Evolutionary conservation across 2,329 filamentous ascomycete genomes (phyloP), one percentile per base, ranked within the genome.

Genomic region (Cryphonectria parasitica): DNA sequence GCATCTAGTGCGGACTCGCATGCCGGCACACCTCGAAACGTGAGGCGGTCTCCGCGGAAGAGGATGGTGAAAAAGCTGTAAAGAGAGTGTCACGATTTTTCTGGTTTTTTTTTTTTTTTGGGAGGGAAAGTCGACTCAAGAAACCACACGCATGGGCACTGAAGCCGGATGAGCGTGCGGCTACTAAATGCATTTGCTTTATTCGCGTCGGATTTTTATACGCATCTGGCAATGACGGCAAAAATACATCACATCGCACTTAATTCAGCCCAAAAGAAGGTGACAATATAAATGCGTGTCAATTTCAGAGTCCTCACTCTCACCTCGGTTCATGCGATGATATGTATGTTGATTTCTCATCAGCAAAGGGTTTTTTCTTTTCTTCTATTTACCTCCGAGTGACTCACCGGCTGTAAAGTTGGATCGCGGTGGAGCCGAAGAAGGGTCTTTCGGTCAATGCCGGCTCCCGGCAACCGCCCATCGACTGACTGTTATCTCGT

Each of bases 1-100:
- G 63, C 68, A 6, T 71, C 66, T 3, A 72, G 71, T 66, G 71
- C 69, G 22, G 71, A 72, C n/a, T 70, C 71, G 4, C 52, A 72
- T 25, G 69, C 71, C 41, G 66, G 25, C 45, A 72, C 71, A 45
- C 69, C 71, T 28, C 69, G 71, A 19, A 72, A 63, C 63, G 39
- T 72, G 45, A 71, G 71, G 41, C 71, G 71, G 36, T 72, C 69
- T 22, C 71, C 71, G n/a, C 56, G 69, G 58, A 72, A 72, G 45
- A 71, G 63, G 63, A 58, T 66, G 13, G 60, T 41, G 28, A 68
- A 66, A 43, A 25, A 43, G 17, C 45, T 7, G 22, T 49, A 11
- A 49, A 49, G 41, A 13, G 5, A 17, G 41, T 5, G 15, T 19
- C 41, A 43, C n/a, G n/a, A n/a, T n/a, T n/a, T n/a, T n/a, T n/a